Evolutionary conservation across 148 eudicot genomes (phyloP), one percentile per base, ranked within the genome.

Genomic region (Arctostaphylos glauca): DNA sequence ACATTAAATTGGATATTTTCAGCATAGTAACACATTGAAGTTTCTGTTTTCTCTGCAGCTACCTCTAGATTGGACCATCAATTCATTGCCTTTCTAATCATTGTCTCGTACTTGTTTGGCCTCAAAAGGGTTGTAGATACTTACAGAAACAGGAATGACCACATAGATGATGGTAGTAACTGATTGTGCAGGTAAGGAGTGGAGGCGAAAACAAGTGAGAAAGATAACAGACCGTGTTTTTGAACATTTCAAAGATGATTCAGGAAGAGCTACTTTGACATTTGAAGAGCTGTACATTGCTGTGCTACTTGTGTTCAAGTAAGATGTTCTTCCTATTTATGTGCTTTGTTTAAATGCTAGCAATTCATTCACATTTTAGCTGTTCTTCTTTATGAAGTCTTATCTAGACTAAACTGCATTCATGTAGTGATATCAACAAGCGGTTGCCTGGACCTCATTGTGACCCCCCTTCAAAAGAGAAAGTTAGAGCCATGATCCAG

Each of bases 231-330:
- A 94, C 87, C 88, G 84, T 84, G 91, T 89, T n/a, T 96, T 88
- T 81, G 92, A 96, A 68, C 95, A 83, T 76, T 67, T 94, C 80
- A 89, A 88, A 84, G 84, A 78, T 59, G 91, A 90, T 64, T 83
- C 91, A 44, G 98, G 91, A 77, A 62, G 54, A 74, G 87, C 82
- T 41, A 87, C 79, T 77, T 84, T 96, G 87, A 85, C 91, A 38
- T 94, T 96, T 84, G 98, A 94, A 88, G 99, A 94, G 48, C 87
- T 96, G 31, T 96, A 96, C 82, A 96, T 94, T 67, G 91, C 94
- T 72, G 94, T 92, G 84, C 91, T 96, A 38, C 92, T 96, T 67
- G 97, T 93, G 67, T 96, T 79, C 93, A 96, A 93, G 98, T 96
- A 85, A 85, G 92, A 70, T 59, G 10, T 76, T 52, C 56, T 80